phyloP scores from a whole-genome alignment of 306 rosid species.

The Vigna nakashimae region DNA sequence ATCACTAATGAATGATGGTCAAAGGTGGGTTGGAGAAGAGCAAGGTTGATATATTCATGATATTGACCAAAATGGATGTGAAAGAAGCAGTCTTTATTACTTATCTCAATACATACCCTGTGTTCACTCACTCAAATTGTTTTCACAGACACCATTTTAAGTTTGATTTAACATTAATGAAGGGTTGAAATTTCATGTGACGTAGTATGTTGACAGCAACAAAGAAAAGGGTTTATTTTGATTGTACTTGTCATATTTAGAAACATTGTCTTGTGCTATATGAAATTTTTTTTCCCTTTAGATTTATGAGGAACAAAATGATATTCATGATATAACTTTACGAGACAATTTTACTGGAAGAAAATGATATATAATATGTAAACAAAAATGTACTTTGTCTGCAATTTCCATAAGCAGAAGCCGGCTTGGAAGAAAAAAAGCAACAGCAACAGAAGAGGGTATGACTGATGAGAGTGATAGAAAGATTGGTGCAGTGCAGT shows the following conservation, averaged over 20 bases:
- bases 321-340: too few relatives aligned
- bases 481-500: neutral
- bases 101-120: neutral
- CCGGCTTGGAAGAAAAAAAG: constrained; percentile 8
- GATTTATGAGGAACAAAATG: too few relatives aligned
- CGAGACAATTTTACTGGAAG: too few relatives aligned
- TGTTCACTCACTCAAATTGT: constrained; percentile 1
- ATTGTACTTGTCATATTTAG: neutral
- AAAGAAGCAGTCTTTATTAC: neutral
- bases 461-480: constrained; percentile 14
- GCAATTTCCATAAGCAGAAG: neutral
- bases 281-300: too few relatives aligned
- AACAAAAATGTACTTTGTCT: neutral
- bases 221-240: constrained; percentile 14
- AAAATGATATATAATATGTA: too few relatives aligned
- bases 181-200: neutral
- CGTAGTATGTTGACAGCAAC: neutral
- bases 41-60: constrained; percentile 24
- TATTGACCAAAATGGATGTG: neutral
- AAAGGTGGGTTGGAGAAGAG: neutral
- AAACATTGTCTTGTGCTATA: neutral
- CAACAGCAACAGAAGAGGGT: constrained; percentile 9
- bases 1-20: constrained; percentile 19
- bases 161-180: constrained; percentile 9
- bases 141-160: constrained; percentile 4